These are phyloP conservation scores for Pythium utonaiense DNA, from an alignment of 352 stramenopile species.

Conservation along the genomic window DNA sequence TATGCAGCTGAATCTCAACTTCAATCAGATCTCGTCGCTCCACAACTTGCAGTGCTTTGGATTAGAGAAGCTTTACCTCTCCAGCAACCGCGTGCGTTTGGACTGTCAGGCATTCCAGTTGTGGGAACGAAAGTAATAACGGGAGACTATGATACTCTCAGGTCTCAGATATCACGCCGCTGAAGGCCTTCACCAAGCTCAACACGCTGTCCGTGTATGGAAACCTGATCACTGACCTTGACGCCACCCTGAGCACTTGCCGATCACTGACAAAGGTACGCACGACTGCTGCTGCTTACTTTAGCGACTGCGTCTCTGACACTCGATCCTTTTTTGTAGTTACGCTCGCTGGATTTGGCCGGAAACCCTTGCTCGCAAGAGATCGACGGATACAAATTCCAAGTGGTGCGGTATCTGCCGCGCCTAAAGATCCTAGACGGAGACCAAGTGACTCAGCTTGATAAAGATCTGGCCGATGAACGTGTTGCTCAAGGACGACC, in stretches of 20 bases:
- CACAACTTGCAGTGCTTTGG: constrained; percentile 30
- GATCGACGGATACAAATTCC: constrained; percentile 70
- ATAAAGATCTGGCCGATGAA: constrained; percentile 74
- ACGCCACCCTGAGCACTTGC: constrained; percentile 24
- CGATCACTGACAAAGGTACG: constrained; percentile 26
- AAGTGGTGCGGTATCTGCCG: constrained; percentile 51
- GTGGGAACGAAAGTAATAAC: neutral
- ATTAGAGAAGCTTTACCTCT: constrained; percentile 36
- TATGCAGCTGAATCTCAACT: constrained; percentile 41
- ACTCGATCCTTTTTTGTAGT: constrained; percentile 21
- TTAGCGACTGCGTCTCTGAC: neutral
- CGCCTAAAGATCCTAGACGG: constrained; percentile 71
- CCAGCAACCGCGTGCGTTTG: constrained; percentile 28
- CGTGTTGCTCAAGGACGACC: constrained; percentile 29
- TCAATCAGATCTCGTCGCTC: constrained; percentile 36
- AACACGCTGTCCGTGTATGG: constrained; percentile 31
- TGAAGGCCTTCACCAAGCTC: constrained; percentile 28
- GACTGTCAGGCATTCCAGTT: no score
- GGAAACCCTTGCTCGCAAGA: constrained; percentile 70
- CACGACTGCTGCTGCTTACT: neutral
- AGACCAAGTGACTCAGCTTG: constrained; percentile 63
- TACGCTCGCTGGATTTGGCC: constrained; percentile 65
- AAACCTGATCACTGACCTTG: constrained; percentile 29
- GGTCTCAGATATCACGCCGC: constrained; percentile 25
- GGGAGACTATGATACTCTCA: neutral